Conservation (phyloP, 192 early-diverging fungal species). For the Backusella sp. region DNA sequence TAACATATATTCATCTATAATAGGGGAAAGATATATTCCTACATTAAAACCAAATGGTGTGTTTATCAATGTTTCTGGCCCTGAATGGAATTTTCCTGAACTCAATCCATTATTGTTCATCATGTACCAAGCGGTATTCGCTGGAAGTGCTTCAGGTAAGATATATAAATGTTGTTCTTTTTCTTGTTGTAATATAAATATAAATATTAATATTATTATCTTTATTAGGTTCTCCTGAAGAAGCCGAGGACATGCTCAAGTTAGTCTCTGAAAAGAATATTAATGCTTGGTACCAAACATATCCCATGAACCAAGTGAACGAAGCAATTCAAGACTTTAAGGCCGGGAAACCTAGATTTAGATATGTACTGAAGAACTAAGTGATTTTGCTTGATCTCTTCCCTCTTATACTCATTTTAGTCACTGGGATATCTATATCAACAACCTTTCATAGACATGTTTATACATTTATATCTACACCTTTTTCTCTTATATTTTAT, state of each 20-base stretch:
- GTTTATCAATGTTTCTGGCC: background rate
- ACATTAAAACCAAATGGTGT: background rate
- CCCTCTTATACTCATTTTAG: background rate
- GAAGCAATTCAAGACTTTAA: conserved; percentile 61
- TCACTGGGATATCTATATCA: background rate
- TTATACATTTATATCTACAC: background rate
- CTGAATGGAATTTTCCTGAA: background rate
- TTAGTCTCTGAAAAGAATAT: conserved; percentile 57
- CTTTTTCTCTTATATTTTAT: background rate
- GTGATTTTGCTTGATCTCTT: background rate
- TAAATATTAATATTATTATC: background rate
- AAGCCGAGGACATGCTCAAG: conserved; percentile 57
- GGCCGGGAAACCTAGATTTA: conserved; percentile 63
- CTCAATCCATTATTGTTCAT: conserved; percentile 44
- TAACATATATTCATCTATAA: too few species aligned
- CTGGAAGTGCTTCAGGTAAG: conserved; percentile 64
- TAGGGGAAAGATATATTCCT: background rate
- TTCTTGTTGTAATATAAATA: background rate
- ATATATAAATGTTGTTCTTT: background rate
- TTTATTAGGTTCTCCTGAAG: conserved; percentile 51
- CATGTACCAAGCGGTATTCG: conserved; percentile 43
- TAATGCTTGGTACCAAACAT: conserved; percentile 48
- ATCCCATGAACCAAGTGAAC: conserved; percentile 61
- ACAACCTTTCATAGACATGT: background rate
- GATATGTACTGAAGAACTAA: conserved; percentile 69